Evolutionary conservation across 495 filamentous ascomycete species (phyloP).

Genomic region (Antarctomyces pellizariae): DNA sequence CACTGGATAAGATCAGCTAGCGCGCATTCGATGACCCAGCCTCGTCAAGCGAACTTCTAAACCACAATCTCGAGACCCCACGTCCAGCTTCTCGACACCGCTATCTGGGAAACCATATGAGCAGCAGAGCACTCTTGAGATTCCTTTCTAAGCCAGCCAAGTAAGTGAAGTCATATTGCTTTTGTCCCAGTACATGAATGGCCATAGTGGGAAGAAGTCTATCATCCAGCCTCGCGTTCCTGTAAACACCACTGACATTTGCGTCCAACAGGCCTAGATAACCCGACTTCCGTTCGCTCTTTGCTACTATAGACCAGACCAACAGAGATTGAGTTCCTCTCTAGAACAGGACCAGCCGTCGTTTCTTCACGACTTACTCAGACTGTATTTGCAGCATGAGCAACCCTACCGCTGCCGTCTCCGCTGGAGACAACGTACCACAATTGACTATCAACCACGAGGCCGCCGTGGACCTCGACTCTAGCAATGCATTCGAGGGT

Average conservation of each 20-base stretch:
- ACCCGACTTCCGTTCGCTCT: too few relatives aligned
- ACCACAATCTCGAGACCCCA: too few relatives aligned
- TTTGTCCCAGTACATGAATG: constrained; percentile 1
- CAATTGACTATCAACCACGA: constrained; percentile 93
- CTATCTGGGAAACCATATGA: constrained; percentile 44
- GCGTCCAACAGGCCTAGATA: too few relatives aligned
- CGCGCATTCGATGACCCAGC: too few relatives aligned
- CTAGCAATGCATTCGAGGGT: constrained; percentile 93
- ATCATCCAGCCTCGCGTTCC: constrained; percentile 5
- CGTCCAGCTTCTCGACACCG: constrained; percentile 2
- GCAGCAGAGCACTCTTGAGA: constrained; percentile 73
- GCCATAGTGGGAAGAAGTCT: background rate
- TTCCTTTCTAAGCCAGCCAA: constrained; percentile 92
- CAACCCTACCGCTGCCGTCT: background rate
- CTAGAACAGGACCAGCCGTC: too few relatives aligned
- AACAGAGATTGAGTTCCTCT: constrained; percentile 5
- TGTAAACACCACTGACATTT: constrained; percentile 6
- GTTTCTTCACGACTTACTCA: too few relatives aligned
- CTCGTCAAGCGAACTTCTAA: too few relatives aligned
- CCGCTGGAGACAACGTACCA: constrained; percentile 16
- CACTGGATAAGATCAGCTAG: too few relatives aligned
- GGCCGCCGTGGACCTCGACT: constrained; percentile 83
- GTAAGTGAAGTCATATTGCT: constrained; percentile 26
- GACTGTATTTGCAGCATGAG: too few relatives aligned
- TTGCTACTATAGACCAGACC: constrained; percentile 4